These are phyloP conservation scores for Diaporthe citriasiana DNA, from an alignment of 2,329 filamentous ascomycete species.

Conservation along the genomic window DNA sequence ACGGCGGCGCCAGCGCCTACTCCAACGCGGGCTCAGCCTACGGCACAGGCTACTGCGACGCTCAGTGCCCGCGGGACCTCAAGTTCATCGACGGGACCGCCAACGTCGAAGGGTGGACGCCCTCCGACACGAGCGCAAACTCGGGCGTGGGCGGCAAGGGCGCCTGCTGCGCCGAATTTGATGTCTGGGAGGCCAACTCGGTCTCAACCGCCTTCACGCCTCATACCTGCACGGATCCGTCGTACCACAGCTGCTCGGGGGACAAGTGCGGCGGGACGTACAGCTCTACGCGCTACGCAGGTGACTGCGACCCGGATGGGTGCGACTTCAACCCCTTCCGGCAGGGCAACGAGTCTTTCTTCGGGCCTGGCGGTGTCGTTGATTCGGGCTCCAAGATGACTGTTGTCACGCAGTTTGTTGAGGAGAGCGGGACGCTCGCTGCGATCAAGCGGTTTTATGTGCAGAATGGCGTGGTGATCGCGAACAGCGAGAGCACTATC, in stretches of 20 bases:
- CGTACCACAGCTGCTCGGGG: constrained; percentile 58
- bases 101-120: constrained; percentile 60
- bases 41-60: constrained; percentile 62
- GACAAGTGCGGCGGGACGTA: constrained; percentile 64
- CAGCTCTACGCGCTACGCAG: constrained; percentile 64
- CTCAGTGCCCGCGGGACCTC: constrained; percentile 53
- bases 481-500: constrained; percentile 58
- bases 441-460: constrained; percentile 73
- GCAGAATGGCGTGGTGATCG: constrained; percentile 69
- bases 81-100: constrained; percentile 59
- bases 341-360: constrained; percentile 72
- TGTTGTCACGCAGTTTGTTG: constrained; percentile 74
- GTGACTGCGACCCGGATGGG: constrained; percentile 74
- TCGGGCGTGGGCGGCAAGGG: constrained; percentile 64
- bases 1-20: constrained; percentile 57
- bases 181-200: constrained; percentile 72
- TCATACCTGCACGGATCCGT: constrained; percentile 66
- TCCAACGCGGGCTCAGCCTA: constrained; percentile 56
- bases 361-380: constrained; percentile 68
- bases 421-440: constrained; percentile 50
- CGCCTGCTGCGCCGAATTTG: constrained; percentile 70
- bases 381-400: constrained; percentile 70
- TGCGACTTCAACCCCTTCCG: constrained; percentile 78
- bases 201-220: constrained; percentile 71
- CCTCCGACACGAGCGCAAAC: constrained; percentile 65